Evolutionary conservation across 257 asterid species (phyloP).

Genomic region (Leonotis leonurus): DNA sequence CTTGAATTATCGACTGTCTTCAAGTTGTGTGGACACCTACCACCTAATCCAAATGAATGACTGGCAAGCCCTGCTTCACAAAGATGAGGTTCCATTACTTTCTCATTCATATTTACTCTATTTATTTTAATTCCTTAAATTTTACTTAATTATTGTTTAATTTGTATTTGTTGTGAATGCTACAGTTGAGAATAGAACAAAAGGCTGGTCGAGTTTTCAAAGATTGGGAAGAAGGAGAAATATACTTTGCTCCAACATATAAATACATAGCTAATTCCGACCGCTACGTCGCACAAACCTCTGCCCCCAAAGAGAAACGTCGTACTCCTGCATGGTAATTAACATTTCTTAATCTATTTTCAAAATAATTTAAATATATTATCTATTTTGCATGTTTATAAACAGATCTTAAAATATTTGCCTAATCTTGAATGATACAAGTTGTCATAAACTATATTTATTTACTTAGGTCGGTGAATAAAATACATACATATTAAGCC

Average conservation of each 20-base stretch:
- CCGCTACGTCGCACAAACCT: slow-evolving; percentile 43
- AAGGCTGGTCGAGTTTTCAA: slow-evolving; percentile 68
- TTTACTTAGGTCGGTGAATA: slow-evolving; percentile 1
- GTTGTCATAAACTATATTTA: too few relatives aligned
- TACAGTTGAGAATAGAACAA: slow-evolving; percentile 64
- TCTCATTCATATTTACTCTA: not conserved
- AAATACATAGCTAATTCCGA: slow-evolving; percentile 62
- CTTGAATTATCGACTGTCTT: slow-evolving; percentile 71
- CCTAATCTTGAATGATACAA: not conserved
- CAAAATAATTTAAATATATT: too few relatives aligned
- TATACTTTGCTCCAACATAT: slow-evolving; percentile 80
- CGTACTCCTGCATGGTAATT: slow-evolving; percentile 94
- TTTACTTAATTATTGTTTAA: not conserved
- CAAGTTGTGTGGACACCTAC: slow-evolving; percentile 30
- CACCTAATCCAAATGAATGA: slow-evolving; percentile 48
- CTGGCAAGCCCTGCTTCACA: slow-evolving; percentile 63
- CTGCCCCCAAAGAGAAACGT: slow-evolving; percentile 41
- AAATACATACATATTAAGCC: too few relatives aligned
- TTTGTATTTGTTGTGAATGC: not conserved
- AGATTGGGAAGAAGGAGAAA: slow-evolving; percentile 81
- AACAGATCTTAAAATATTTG: not conserved
- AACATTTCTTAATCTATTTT: not conserved
- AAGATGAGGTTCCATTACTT: slow-evolving; percentile 58
- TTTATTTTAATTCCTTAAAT: not conserved
- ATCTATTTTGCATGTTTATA: not conserved